Evolutionary conservation across 176 grass and related monocot species (phyloP).

Genomic region (Secale cereale): DNA sequence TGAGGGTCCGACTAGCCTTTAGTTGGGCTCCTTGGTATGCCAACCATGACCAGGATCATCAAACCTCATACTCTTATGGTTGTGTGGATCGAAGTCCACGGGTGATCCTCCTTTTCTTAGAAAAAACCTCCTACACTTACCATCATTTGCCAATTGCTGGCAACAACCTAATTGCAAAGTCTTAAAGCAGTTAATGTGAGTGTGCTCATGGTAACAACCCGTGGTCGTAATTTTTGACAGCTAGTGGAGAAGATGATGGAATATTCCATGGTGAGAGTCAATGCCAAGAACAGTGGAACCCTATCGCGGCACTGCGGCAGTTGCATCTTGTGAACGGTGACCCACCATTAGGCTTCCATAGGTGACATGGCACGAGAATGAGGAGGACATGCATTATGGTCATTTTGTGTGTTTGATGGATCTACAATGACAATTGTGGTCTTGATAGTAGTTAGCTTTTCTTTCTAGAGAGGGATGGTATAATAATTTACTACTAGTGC

Average conservation of each 20-base stretch:
- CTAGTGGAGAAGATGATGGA: conserved; percentile 39
- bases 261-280: conserved; percentile 1
- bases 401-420: background rate
- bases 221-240: conserved; percentile 24
- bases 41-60: no score
- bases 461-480: background rate
- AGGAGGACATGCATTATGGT: background rate
- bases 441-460: no score
- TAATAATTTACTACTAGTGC: background rate
- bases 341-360: background rate
- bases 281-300: background rate
- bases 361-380: background rate
- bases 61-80: no score
- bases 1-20: no score
- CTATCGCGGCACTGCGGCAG: conserved; percentile 21
- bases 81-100: no score
- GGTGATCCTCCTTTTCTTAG: no score
- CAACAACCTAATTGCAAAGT: no score
- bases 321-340: conserved; percentile 36
- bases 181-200: no score
- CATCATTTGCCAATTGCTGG: no score
- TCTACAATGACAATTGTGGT: background rate
- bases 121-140: no score
- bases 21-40: no score
- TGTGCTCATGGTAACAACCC: no score